Conservation (phyloP, 768 basidiomycete genomes). For the Xerocomellus chrysenteron region DNA sequence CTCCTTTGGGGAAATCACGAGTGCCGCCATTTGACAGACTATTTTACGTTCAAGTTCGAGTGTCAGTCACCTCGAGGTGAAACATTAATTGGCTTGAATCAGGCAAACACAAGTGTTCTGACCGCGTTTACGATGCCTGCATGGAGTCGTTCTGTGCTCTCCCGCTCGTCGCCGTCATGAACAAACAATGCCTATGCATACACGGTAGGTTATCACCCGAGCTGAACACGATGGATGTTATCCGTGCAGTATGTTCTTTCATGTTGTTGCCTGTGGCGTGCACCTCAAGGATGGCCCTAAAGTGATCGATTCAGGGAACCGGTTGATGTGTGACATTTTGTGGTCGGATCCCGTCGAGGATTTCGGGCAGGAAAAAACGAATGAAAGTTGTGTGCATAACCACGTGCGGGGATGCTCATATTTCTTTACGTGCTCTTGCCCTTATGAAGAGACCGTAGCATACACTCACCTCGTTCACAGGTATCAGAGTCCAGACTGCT, state of each 20-base stretch:
- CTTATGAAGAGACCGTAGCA: background rate
- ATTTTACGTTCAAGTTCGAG: slow-evolving; percentile 98
- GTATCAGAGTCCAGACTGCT: slow-evolving; percentile 93
- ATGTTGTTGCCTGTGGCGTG: background rate
- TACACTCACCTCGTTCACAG: slow-evolving; percentile 39
- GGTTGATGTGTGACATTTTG: slow-evolving; percentile 97
- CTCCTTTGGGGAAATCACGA: slow-evolving; percentile 98
- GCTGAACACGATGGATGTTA: slow-evolving; percentile 91
- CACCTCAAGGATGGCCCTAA: slow-evolving; percentile 38
- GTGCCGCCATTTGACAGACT: slow-evolving; percentile 97
- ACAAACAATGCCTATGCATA: slow-evolving; percentile 98
- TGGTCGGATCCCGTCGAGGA: slow-evolving; percentile 99
- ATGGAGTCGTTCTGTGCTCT: slow-evolving; percentile 97
- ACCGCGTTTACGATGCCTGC: slow-evolving; percentile 93
- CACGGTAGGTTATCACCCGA: slow-evolving; percentile 97
- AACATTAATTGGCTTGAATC: slow-evolving; percentile 11
- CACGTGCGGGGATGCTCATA: slow-evolving; percentile 97
- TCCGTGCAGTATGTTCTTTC: slow-evolving; percentile 64
- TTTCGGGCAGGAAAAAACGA: slow-evolving; percentile 91
- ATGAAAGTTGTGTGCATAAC: slow-evolving; percentile 91
- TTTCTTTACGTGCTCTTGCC: slow-evolving; percentile 72
- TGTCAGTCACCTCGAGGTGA: slow-evolving; percentile 52
- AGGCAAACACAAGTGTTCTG: slow-evolving; percentile 99
- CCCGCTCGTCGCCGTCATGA: slow-evolving; percentile 97
- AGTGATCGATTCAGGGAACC: slow-evolving; percentile 98